Evolutionary conservation across 1,139 yeast genomes (phyloP).

Genomic region (Kluyveromyces sp.): DNA sequence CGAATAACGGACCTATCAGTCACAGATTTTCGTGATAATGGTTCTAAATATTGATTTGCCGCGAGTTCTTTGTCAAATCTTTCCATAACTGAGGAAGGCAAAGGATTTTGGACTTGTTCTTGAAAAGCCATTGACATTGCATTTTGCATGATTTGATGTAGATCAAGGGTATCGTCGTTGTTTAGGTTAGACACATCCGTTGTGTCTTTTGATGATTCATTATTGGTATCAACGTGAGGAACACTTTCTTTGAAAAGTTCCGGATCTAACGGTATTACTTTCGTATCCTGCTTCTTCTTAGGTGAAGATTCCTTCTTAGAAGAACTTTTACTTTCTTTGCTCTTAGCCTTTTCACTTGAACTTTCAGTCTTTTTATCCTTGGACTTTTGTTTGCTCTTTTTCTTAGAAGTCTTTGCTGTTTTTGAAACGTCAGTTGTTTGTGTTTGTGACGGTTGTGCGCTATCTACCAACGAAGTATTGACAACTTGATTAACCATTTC

Average conservation of each 20-base stretch:
- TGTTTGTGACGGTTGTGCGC: background rate
- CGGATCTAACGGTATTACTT: background rate
- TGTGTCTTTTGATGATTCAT: constrained; percentile 3
- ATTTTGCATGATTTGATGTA: constrained; percentile 65
- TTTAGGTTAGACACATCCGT: constrained; percentile 4
- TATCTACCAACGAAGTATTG: constrained; percentile 20
- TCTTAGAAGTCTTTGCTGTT: background rate
- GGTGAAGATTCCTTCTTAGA: background rate
- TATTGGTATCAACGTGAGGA: background rate
- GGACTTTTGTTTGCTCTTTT: constrained; percentile 1
- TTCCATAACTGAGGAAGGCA: constrained; percentile 36
- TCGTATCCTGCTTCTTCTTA: background rate
- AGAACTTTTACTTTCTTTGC: background rate
- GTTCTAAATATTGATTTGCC: constrained; percentile 36
- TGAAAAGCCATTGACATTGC: constrained; percentile 60
- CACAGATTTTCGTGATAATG: background rate
- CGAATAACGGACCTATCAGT: background rate
- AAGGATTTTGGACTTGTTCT: constrained; percentile 16
- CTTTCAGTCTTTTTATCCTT: background rate
- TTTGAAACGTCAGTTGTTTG: background rate
- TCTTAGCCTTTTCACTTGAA: background rate
- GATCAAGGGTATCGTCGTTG: constrained; percentile 38
- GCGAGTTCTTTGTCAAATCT: constrained; percentile 51
- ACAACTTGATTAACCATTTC: constrained; percentile 31
- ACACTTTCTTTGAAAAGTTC: background rate